Base-by-base conservation (phyloP, 352 stramenopile species). In the Globisporangium acanthophoron region DNA sequence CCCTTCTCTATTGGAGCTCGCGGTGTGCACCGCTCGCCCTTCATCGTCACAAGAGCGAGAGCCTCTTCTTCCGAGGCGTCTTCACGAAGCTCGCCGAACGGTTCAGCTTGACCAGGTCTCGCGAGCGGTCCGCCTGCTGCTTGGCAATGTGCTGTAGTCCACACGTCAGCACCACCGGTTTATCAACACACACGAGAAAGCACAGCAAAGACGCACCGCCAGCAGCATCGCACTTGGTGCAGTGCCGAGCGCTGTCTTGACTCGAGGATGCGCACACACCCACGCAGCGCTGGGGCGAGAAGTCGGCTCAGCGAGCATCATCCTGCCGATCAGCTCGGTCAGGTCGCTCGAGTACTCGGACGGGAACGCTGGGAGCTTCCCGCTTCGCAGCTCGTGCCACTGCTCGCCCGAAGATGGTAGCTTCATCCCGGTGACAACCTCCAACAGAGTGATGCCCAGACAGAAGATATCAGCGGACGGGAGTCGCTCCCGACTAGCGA, bases 401-500 rank as follows among this genome's bases (percentile, higher is more conserved):
- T 69, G 33, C 3, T 85, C 70, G 24, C 83, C 85, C 27, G 70
- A 73, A 29, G 71, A 48, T 44, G 84, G 81, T 12, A 90, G 58
- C 13, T 51, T 51, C 0, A 73, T 62, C 41, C 70, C 57, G 1
- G 76, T 75, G 13, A 65, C 70, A 44, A 89, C 62, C 57, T 93
- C 78, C 13, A 90, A 54, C 65, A 90, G 69, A 54, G 73, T 88
- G 43, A 90, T 85, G 3, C 78, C 94, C 2, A 99, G 68, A 24
- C 92, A 98, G 62, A 98, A 99, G n/a, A 99, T 94, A 55, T 99
- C 96, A 2, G 87, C 87, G 0, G 78, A 88, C 16, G 87, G 78
- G 33, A 76, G 69, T 24, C 85, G 70, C 18, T 82, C 67, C 39
- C 70, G 64, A 48, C 70, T 86, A 3, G 73, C 79, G 31, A 98